Conservation (phyloP, 2,329 filamentous ascomycete species). For the Aspergillus chevalieri region DNA sequence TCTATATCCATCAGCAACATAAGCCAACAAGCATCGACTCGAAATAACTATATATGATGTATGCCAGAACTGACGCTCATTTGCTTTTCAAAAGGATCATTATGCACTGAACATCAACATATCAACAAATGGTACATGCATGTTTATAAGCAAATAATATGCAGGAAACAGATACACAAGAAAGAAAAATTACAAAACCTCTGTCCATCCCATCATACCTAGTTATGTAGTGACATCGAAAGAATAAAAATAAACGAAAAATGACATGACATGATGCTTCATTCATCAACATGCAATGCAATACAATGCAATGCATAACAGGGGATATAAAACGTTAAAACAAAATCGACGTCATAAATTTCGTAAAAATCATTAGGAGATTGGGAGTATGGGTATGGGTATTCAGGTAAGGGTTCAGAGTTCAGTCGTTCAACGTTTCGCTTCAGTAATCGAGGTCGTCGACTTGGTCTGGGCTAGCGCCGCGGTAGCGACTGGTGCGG, state of each 20-base stretch:
- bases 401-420: slow-evolving; percentile 2
- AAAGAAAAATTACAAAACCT: slow-evolving; percentile 13
- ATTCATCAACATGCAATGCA: slow-evolving; percentile 10
- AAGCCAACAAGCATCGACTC: no score
- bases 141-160: slow-evolving; percentile 20
- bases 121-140: background rate
- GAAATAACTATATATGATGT: no score
- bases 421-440: slow-evolving; percentile 11
- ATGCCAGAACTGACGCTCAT: no score
- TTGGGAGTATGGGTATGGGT: background rate
- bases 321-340: no score
- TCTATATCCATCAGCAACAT: no score
- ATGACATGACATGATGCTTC: slow-evolving; percentile 3
- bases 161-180: slow-evolving; percentile 37
- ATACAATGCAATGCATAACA: no score
- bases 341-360: background rate
- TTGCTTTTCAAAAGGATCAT: no score
- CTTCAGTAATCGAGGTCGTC: slow-evolving; percentile 32
- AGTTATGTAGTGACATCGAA: background rate
- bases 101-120: no score
- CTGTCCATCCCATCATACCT: slow-evolving; percentile 3
- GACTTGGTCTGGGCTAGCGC: slow-evolving; percentile 36
- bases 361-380: background rate
- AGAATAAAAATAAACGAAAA: slow-evolving; percentile 4
- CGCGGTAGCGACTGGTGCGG: slow-evolving; percentile 27